Evolutionary conservation across 129 eudicot species (phyloP).

Genomic region (Arctium minus): DNA sequence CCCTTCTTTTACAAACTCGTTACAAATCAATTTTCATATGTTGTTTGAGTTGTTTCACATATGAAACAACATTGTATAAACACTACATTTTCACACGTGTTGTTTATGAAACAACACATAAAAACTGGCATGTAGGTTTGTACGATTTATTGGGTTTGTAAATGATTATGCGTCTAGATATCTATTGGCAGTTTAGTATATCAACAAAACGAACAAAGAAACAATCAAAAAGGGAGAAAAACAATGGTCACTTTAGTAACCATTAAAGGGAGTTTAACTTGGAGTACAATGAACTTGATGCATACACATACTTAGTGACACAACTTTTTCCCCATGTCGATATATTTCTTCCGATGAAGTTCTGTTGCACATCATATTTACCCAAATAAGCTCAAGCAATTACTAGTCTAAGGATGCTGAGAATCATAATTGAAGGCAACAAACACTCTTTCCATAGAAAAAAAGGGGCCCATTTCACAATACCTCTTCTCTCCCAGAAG

Average conservation of each 20-base stretch:
- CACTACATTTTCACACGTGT: neutral
- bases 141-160: neutral
- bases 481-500: no score
- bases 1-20: neutral
- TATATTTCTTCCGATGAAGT: neutral
- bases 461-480: no score
- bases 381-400: neutral
- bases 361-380: no score
- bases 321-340: neutral
- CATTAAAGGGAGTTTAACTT: no score
- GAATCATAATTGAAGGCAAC: no score
- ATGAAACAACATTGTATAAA: neutral
- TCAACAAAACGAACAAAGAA: neutral
- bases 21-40: neutral
- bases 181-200: no score
- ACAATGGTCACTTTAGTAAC: no score
- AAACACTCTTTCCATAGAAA: no score
- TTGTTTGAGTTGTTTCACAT: neutral
- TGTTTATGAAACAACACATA: neutral
- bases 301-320: neutral
- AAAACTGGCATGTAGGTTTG: neutral
- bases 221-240: neutral
- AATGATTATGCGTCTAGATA: no score
- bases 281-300: no score
- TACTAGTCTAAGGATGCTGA: no score